These are phyloP conservation scores for Cercospora zeae-maydis DNA, from an alignment of 2,329 filamentous ascomycete genomes.

Conservation along the genomic window DNA sequence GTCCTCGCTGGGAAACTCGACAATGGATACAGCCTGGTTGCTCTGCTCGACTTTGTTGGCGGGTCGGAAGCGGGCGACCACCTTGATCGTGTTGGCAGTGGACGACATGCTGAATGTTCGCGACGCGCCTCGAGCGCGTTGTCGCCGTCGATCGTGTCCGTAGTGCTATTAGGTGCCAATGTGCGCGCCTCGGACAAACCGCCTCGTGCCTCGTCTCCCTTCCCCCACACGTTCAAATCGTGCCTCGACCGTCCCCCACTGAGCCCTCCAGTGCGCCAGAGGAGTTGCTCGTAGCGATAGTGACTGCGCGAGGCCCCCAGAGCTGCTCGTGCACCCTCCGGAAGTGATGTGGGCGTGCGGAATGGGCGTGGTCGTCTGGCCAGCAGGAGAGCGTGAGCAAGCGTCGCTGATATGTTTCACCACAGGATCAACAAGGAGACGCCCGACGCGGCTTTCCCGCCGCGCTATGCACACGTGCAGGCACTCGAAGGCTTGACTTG, in stretches of 20 bases:
- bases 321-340: conserved; percentile 1
- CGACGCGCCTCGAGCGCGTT: conserved; percentile 5
- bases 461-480: background rate
- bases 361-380: background rate
- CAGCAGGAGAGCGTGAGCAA: conserved; percentile 2
- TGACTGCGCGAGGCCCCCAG: background rate
- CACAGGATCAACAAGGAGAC: conserved; percentile 8
- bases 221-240: background rate
- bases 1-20: conserved; percentile 81
- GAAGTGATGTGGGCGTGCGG: background rate
- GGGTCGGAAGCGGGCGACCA: conserved; percentile 95
- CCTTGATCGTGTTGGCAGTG: conserved; percentile 49
- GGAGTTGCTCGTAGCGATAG: conserved; percentile 1
- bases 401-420: background rate
- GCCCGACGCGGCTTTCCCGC: conserved; percentile 3
- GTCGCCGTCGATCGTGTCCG: background rate
- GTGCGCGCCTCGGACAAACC: conserved; percentile 1
- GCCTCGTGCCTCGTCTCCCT: conserved; percentile 2
- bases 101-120: conserved; percentile 26
- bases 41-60: conserved; percentile 93
- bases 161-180: conserved; percentile 1
- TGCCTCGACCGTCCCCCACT: background rate
- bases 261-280: background rate
- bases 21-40: conserved; percentile 87
- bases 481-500: background rate